Percentiles rank a stretch among this genome's conserved stretches.
Conservation (phyloP, 2,329 filamentous ascomycete genomes). For the Graphilbum ipis-grandicollis region DNA sequence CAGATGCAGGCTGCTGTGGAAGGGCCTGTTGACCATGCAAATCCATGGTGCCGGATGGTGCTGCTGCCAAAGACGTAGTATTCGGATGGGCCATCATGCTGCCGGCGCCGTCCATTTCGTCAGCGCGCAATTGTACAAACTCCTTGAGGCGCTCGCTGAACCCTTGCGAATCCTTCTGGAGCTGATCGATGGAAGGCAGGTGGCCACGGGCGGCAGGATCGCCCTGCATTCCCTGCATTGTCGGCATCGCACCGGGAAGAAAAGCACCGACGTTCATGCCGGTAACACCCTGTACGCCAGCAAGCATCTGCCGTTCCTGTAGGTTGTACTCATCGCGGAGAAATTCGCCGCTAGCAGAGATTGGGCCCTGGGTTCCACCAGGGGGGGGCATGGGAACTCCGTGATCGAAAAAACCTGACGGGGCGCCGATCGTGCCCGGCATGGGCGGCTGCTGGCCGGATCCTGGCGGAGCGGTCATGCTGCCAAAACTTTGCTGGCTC, state of each 20-base stretch:
- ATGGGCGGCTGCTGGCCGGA: constrained; percentile 33
- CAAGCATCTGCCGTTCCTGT: constrained; percentile 35
- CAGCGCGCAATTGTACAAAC: constrained; percentile 63
- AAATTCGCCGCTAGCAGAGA: constrained; percentile 29
- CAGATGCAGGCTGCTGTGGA: not conserved
- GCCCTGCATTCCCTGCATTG: not conserved
- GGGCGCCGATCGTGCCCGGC: constrained; percentile 39
- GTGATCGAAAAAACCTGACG: constrained; percentile 54
- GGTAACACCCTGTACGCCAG: constrained; percentile 18
- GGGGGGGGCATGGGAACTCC: constrained; percentile 21
- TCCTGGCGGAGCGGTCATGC: constrained; percentile 72
- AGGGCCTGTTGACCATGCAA: not conserved
- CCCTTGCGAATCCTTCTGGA: constrained; percentile 36
- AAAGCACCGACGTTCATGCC: constrained; percentile 12
- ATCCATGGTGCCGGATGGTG: too few relatives aligned
- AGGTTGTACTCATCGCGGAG: constrained; percentile 51
- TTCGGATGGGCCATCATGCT: constrained; percentile 10
- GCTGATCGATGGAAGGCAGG: constrained; percentile 31
- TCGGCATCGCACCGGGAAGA: constrained; percentile 18
- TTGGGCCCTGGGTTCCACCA: constrained; percentile 21
- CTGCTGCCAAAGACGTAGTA: constrained; percentile 1
- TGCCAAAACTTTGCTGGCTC: constrained; percentile 91
- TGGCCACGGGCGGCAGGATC: constrained; percentile 22
- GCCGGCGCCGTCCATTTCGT: constrained; percentile 47
- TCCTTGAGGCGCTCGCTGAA: constrained; percentile 62